Evolutionary conservation across 2,329 filamentous ascomycete genomes (phyloP).

Genomic region (Tolypocladium tropicale): DNA sequence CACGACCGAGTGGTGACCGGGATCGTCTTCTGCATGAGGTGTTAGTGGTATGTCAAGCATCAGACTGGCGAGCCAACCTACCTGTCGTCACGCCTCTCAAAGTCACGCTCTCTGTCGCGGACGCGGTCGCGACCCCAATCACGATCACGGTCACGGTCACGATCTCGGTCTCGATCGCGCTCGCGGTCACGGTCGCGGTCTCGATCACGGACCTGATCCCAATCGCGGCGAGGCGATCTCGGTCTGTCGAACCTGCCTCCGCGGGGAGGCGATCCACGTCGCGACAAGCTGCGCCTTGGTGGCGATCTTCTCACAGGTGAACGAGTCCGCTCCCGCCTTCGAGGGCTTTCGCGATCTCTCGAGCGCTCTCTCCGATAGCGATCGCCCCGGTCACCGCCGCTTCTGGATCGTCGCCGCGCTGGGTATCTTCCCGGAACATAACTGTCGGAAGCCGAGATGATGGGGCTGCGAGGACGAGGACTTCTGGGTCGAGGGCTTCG

Average conservation of each 20-base stretch:
- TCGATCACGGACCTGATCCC: conserved; percentile 27
- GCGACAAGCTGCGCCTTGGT: conserved; percentile 26
- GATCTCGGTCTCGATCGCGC: conserved; percentile 20
- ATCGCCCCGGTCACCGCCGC: conserved; percentile 28
- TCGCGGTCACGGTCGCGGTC: conserved; percentile 20
- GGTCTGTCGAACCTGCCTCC: conserved; percentile 27
- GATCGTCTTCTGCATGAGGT: conserved; percentile 35
- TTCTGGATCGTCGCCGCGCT: conserved; percentile 30
- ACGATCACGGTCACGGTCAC: conserved; percentile 20
- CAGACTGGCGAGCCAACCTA: conserved; percentile 8
- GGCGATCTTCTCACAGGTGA: conserved; percentile 27
- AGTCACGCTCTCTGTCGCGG: conserved; percentile 20
- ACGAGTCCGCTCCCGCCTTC: conserved; percentile 24
- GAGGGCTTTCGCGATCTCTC: conserved; percentile 26
- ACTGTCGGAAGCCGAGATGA: conserved; percentile 30
- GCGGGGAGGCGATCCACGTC: conserved; percentile 23
- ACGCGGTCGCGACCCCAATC: conserved; percentile 19
- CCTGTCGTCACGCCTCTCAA: conserved; percentile 33
- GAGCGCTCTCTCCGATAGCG: conserved; percentile 32
- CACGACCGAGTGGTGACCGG: conserved; percentile 41
- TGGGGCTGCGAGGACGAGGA: conserved; percentile 25
- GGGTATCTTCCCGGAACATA: conserved; percentile 35
- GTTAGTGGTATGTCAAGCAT: not conserved
- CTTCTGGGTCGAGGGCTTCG: conserved; percentile 28
- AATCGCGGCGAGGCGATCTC: conserved; percentile 25